A percentile compares a stretch with the other conserved stretches of the same genome.
These are phyloP conservation scores for Tetragonia tetragonoides DNA, from an alignment of 148 eudicot genomes.

Conservation along the genomic window DNA sequence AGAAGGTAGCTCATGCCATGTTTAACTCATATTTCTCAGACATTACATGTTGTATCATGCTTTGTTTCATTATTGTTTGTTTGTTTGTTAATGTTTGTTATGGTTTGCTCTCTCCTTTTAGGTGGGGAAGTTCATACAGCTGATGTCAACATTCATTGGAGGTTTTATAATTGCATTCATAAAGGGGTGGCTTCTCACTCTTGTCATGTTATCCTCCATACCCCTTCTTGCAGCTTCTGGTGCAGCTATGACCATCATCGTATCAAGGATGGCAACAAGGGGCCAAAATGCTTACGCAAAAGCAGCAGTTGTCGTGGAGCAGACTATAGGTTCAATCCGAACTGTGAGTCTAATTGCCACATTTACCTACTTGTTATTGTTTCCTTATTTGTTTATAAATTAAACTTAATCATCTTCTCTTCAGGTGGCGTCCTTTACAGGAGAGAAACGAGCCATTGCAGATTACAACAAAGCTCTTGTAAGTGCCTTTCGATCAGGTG, in stretches of 20 bases:
- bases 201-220: conserved; percentile 57
- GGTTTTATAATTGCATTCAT: conserved; percentile 68
- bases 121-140: conserved; percentile 74
- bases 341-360: conserved; percentile 40
- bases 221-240: conserved; percentile 59
- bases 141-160: conserved; percentile 55
- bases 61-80: too few species aligned
- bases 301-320: conserved; percentile 70
- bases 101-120: conserved; percentile 21
- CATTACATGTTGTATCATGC: too few species aligned
- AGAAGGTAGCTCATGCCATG: conserved; percentile 27
- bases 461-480: conserved; percentile 35
- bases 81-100: background rate
- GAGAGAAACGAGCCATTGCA: conserved; percentile 44
- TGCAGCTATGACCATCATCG: conserved; percentile 36
- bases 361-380: background rate
- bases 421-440: conserved; percentile 50
- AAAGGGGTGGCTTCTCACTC: conserved; percentile 77
- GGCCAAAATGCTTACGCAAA: conserved; percentile 65
- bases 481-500: conserved; percentile 41
- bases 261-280: conserved; percentile 53
- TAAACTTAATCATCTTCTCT: background rate
- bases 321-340: conserved; percentile 74
- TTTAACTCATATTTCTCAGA: too few species aligned
- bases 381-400: background rate